Evolutionary conservation across 2,329 filamentous ascomycete species (phyloP).

Genomic region (Phialophora expanda): DNA sequence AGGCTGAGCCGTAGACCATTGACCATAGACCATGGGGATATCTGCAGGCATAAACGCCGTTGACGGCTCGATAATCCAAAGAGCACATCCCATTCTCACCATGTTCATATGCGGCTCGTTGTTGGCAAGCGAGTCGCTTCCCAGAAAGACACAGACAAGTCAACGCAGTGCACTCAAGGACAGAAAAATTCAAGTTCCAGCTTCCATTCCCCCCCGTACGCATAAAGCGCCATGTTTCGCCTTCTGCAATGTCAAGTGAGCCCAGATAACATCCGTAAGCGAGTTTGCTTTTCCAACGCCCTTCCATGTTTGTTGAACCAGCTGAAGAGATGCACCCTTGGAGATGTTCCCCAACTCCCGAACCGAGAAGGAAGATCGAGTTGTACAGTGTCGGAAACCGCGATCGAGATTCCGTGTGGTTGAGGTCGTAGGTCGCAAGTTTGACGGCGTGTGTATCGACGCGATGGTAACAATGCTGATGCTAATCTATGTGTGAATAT

Average conservation of each 20-base stretch:
- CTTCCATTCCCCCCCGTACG: not conserved
- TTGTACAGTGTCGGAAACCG: slow-evolving; percentile 16
- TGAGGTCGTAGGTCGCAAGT: slow-evolving; percentile 13
- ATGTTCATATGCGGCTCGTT: slow-evolving; percentile 3
- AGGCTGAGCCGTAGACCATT: slow-evolving; percentile 5
- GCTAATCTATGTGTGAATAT: slow-evolving; percentile 31
- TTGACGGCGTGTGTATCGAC: slow-evolving; percentile 21
- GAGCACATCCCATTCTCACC: slow-evolving; percentile 18
- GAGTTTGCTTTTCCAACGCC: slow-evolving; percentile 24
- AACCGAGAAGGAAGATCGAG: slow-evolving; percentile 12
- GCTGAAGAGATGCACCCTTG: slow-evolving; percentile 18
- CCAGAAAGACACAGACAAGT: slow-evolving; percentile 11
- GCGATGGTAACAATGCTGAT: slow-evolving; percentile 34
- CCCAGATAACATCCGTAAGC: not conserved
- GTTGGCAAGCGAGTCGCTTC: not conserved
- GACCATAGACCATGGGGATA: slow-evolving; percentile 18
- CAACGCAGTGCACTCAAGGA: slow-evolving; percentile 20
- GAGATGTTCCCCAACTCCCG: slow-evolving; percentile 15
- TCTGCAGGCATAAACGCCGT: slow-evolving; percentile 2
- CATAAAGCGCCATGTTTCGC: slow-evolving; percentile 16
- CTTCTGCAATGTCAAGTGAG: slow-evolving; percentile 14
- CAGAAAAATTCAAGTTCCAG: slow-evolving; percentile 9
- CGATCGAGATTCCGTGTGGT: slow-evolving; percentile 16
- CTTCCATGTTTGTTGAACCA: slow-evolving; percentile 16
- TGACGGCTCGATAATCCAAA: slow-evolving; percentile 21